Percentiles rank a stretch among this genome's conserved stretches.
phyloP scores from a whole-genome alignment of 305 asterid species.

The Rubia tinctorum region DNA sequence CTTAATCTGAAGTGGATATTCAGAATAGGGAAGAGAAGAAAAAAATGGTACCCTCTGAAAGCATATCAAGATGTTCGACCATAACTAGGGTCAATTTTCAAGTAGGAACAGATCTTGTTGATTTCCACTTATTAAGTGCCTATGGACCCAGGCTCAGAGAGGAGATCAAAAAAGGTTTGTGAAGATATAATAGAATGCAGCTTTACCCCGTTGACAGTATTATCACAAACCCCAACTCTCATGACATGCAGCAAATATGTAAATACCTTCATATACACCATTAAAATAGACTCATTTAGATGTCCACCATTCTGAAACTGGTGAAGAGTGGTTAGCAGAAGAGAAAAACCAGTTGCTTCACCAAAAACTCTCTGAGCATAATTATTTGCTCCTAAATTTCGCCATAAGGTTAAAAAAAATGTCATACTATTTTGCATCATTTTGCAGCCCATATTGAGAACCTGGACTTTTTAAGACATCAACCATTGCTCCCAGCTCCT shows the following conservation, averaged over 20 bases:
- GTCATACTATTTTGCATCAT: constrained; percentile 91
- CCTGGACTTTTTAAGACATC: constrained; percentile 87
- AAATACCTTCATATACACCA: constrained; percentile 54
- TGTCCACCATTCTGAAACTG: constrained; percentile 69
- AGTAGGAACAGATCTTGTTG: too few relatives aligned
- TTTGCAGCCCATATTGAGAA: constrained; percentile 68
- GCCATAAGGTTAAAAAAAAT: constrained; percentile 93
- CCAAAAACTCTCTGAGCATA: constrained; percentile 99
- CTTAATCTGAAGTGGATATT: too few relatives aligned
- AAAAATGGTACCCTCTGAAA: too few relatives aligned
- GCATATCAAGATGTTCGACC: too few relatives aligned
- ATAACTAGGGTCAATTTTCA: too few relatives aligned
- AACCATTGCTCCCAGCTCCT: constrained; percentile 83
- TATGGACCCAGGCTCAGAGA: constrained; percentile 83
- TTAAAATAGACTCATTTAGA: constrained; percentile 37
- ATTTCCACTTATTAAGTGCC: too few relatives aligned
- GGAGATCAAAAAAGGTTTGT: constrained; percentile 85
- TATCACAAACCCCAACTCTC: constrained; percentile 81
- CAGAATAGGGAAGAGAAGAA: too few relatives aligned
- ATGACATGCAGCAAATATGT: constrained; percentile 83
- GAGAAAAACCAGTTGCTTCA: constrained; percentile 98
- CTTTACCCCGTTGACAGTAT: constrained; percentile 77
- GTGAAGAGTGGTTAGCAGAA: constrained; percentile 85
- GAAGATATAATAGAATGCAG: constrained; percentile 68
- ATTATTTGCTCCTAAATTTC: constrained; percentile 70